Evolutionary conservation across 73 alveolate genomes (phyloP).

Genomic region (Paramecium octaurelia): DNA sequence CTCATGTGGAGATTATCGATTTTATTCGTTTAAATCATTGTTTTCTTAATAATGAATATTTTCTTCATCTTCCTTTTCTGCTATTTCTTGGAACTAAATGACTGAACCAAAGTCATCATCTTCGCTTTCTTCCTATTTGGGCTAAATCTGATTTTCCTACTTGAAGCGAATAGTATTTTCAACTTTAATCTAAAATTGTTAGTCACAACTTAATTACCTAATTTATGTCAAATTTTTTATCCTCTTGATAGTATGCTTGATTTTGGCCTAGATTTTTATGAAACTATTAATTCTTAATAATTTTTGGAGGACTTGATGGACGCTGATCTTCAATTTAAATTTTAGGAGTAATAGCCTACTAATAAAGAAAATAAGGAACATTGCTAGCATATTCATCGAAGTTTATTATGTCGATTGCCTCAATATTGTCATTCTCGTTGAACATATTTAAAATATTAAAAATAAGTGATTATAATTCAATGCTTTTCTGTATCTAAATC

Average conservation of each 20-base stretch:
- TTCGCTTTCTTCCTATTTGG: background rate
- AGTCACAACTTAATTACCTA: background rate
- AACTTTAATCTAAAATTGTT: background rate
- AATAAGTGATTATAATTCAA: background rate
- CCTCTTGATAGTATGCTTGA: background rate
- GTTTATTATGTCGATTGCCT: background rate
- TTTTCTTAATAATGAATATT: background rate
- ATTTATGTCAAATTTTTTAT: background rate
- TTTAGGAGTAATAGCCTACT: background rate
- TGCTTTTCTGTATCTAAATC: slow-evolving; percentile 3
- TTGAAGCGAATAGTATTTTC: background rate
- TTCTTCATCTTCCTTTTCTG: background rate
- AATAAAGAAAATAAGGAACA: background rate
- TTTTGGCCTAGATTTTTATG: slow-evolving; percentile 31
- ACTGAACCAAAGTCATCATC: slow-evolving; percentile 8
- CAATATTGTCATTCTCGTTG: background rate
- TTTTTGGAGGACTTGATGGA: background rate
- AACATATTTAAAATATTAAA: background rate
- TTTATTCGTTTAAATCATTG: background rate
- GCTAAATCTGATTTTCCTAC: background rate
- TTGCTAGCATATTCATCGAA: background rate
- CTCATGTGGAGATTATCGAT: background rate
- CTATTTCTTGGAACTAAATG: background rate
- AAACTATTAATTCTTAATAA: background rate
- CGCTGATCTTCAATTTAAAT: background rate